A percentile compares a stretch with the other conserved stretches of the same genome.
Evolutionary conservation across 768 basidiomycete genomes (phyloP).

Genomic region (Podaxis rugospora): DNA sequence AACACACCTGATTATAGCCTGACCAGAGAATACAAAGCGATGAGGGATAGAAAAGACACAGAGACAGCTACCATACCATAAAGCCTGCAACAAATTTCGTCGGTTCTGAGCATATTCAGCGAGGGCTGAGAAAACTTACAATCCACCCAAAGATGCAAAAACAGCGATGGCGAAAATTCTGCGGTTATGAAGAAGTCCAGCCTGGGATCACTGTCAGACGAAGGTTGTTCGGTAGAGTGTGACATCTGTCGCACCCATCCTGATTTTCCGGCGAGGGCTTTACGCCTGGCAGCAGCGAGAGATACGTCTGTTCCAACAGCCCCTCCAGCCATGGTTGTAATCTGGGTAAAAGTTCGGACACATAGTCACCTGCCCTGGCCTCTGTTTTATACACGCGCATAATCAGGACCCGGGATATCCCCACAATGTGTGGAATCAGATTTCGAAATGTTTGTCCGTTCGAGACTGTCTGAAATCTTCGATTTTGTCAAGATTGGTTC

Average conservation of each 20-base stretch:
- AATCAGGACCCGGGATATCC: no score
- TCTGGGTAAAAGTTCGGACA: background rate
- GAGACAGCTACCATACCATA: constrained; percentile 41
- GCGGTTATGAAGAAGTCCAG: constrained; percentile 62
- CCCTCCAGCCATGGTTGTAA: constrained; percentile 42
- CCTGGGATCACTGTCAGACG: constrained; percentile 28
- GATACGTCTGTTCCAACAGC: constrained; percentile 23
- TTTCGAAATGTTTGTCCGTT: no score
- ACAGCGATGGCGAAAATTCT: constrained; percentile 63
- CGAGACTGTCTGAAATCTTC: no score
- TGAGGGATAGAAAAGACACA: background rate
- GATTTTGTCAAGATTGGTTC: no score
- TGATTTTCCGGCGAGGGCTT: constrained; percentile 55
- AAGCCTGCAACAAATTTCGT: constrained; percentile 33
- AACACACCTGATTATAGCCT: constrained; percentile 63
- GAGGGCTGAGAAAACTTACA: constrained; percentile 38
- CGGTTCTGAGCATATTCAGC: background rate
- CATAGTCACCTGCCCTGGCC: background rate
- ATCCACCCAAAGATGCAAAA: constrained; percentile 76
- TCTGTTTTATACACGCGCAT: constrained; percentile 3
- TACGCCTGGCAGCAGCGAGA: constrained; percentile 42
- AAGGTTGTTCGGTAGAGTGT: background rate
- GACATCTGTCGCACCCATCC: constrained; percentile 52
- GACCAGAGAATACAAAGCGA: constrained; percentile 1
- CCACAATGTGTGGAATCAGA: no score